Evolutionary conservation across 2,329 filamentous ascomycete genomes (phyloP).

Genomic region (Sclerotinia trifoliorum): DNA sequence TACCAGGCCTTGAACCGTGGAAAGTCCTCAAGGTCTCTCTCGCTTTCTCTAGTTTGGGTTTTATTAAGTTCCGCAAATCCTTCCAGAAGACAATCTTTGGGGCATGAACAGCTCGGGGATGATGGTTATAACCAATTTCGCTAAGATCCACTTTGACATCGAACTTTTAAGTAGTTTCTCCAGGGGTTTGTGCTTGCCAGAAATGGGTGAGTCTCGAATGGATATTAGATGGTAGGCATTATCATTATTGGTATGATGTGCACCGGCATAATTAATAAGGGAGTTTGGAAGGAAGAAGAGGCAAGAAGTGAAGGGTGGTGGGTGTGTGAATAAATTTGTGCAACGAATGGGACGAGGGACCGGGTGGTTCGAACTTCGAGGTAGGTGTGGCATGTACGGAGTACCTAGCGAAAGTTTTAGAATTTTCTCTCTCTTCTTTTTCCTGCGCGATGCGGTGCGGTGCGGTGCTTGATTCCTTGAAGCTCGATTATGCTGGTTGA

Average conservation of each 20-base stretch:
- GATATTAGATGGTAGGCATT: constrained; percentile 16
- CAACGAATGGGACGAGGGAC: neutral
- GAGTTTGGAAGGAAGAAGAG: neutral
- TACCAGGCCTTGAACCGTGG: constrained; percentile 21
- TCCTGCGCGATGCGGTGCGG: constrained; percentile 12
- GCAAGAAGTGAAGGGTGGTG: neutral
- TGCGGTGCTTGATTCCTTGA: constrained; percentile 6
- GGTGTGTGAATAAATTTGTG: neutral
- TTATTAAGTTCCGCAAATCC: constrained; percentile 25
- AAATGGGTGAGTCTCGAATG: constrained; percentile 18
- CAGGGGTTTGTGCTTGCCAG: constrained; percentile 10
- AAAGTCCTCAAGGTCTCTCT: constrained; percentile 12
- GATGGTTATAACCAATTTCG: constrained; percentile 31
- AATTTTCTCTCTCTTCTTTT: constrained; percentile 1
- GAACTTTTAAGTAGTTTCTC: constrained; percentile 20
- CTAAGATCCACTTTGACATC: constrained; percentile 27
- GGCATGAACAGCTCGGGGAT: constrained; percentile 33
- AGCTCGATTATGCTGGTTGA: constrained; percentile 15
- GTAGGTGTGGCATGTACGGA: no score
- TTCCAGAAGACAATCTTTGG: constrained; percentile 25
- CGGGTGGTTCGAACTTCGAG: neutral
- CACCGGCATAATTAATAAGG: neutral
- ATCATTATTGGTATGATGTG: neutral
- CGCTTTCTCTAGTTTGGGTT: constrained; percentile 19
- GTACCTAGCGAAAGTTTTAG: neutral